phyloP scores from a whole-genome alignment of 345 rosid species.

The Syzygium aqueum region DNA sequence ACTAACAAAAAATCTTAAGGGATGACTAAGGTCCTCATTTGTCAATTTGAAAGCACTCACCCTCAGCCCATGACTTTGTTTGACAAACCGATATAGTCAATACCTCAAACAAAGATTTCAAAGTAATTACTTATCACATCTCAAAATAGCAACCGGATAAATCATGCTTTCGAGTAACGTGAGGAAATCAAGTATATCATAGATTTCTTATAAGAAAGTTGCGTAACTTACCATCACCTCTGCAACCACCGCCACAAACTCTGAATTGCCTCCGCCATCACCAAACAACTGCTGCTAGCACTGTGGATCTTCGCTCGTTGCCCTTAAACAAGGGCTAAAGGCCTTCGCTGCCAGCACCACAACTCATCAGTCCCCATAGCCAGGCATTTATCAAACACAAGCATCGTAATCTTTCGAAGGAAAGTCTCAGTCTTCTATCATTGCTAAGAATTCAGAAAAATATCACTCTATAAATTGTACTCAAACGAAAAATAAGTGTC shows the following conservation, averaged over 20 bases:
- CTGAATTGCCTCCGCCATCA: not conserved
- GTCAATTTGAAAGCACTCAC: not conserved
- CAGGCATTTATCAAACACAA: not conserved
- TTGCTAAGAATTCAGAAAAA: not conserved
- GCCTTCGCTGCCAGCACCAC: not conserved
- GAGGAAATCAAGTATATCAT: not conserved
- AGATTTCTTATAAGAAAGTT: not conserved
- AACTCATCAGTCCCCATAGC: not conserved
- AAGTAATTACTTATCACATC: not conserved
- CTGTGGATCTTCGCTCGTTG: not conserved
- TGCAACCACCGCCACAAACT: not conserved
- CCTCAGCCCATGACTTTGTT: not conserved
- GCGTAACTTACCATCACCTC: not conserved
- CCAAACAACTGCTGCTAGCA: not conserved
- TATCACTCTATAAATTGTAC: not conserved
- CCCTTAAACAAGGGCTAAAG: not conserved
- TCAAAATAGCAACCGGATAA: not conserved
- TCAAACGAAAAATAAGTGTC: not conserved
- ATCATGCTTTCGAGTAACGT: not conserved
- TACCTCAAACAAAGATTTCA: not conserved
- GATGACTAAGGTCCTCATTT: not conserved
- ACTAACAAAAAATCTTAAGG: not conserved
- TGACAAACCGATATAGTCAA: not conserved
- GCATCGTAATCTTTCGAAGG: not conserved
- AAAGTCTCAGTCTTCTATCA: not conserved